phyloP scores from a whole-genome alignment of 179 eudicot species.

The Pouteria campechiana region DNA sequence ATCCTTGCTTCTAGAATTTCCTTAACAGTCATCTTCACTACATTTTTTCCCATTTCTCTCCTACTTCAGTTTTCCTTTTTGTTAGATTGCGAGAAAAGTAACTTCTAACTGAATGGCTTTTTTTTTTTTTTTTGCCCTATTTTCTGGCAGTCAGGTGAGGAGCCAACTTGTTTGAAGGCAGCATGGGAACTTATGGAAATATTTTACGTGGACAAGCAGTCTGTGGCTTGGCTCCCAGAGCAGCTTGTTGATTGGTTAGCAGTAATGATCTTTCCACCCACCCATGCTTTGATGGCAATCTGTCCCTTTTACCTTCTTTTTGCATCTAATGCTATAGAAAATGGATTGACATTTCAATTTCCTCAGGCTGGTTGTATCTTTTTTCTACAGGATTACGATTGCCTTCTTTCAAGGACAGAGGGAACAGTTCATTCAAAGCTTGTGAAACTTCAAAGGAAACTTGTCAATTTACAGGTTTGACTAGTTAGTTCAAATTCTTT shows the following conservation, averaged over 20 bases:
- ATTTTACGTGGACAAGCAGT: slow-evolving; percentile 77
- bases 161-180: slow-evolving; percentile 71
- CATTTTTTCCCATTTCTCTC: too few species aligned
- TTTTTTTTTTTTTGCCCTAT: not conserved
- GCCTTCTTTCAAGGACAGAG: slow-evolving; percentile 42
- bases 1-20: too few species aligned
- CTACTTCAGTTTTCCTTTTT: too few species aligned
- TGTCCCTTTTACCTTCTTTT: slow-evolving; percentile 9
- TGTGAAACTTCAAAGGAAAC: slow-evolving; percentile 53
- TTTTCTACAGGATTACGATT: slow-evolving; percentile 57
- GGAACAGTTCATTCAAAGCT: slow-evolving; percentile 63
- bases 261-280: slow-evolving; percentile 63
- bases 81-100: too few species aligned
- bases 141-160: slow-evolving; percentile 41
- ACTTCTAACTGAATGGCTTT: too few species aligned
- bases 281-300: too few species aligned
- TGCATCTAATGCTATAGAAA: not conserved
- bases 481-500: not conserved
- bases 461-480: slow-evolving; percentile 53
- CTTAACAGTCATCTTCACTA: too few species aligned
- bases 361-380: slow-evolving; percentile 1
- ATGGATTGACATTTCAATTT: not conserved
- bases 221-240: slow-evolving; percentile 85
- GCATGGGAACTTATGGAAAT: slow-evolving; percentile 93
- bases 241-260: slow-evolving; percentile 90